These are phyloP conservation scores for Coccomyxa sp. DNA, from an alignment of 139 green algal species.

Conservation along the genomic window DNA sequence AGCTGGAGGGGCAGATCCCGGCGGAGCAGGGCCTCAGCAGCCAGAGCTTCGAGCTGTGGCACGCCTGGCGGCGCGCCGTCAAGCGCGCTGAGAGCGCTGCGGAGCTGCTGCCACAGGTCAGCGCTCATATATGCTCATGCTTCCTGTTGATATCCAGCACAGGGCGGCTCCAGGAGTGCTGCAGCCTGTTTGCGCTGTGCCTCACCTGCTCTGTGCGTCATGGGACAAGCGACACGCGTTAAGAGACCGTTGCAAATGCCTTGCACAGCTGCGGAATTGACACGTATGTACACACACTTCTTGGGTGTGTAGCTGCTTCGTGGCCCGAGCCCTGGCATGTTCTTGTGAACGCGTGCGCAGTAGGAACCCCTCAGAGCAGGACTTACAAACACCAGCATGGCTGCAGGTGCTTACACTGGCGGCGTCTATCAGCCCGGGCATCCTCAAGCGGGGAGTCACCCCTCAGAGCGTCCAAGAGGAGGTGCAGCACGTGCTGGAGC, in stretches of 20 bases:
- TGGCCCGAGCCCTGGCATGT: too few relatives aligned
- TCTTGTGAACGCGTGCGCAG: too few relatives aligned
- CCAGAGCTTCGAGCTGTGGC: conserved; percentile 15
- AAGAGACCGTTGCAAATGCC: background rate
- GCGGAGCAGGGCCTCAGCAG: background rate
- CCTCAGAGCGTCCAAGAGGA: background rate
- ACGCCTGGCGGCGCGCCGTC: conserved; percentile 11
- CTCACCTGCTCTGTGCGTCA: background rate
- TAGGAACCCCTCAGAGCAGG: too few relatives aligned
- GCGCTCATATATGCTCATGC: background rate
- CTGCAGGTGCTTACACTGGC: background rate
- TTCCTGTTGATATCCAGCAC: background rate
- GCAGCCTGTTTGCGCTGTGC: background rate
- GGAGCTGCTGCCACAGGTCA: conserved; percentile 17
- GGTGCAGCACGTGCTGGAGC: background rate
- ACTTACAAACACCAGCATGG: too few relatives aligned
- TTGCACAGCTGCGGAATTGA: too few relatives aligned
- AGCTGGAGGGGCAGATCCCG: conserved; percentile 22
- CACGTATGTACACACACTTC: too few relatives aligned
- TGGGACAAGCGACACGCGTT: background rate
- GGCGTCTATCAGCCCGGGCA: background rate
- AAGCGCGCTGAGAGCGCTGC: conserved; percentile 4
- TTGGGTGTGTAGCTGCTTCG: too few relatives aligned
- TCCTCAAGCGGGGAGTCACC: background rate
- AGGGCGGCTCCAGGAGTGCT: background rate